These are phyloP conservation scores for Thelonectria discophora DNA, from an alignment of 2,329 filamentous ascomycete genomes.

Conservation along the genomic window DNA sequence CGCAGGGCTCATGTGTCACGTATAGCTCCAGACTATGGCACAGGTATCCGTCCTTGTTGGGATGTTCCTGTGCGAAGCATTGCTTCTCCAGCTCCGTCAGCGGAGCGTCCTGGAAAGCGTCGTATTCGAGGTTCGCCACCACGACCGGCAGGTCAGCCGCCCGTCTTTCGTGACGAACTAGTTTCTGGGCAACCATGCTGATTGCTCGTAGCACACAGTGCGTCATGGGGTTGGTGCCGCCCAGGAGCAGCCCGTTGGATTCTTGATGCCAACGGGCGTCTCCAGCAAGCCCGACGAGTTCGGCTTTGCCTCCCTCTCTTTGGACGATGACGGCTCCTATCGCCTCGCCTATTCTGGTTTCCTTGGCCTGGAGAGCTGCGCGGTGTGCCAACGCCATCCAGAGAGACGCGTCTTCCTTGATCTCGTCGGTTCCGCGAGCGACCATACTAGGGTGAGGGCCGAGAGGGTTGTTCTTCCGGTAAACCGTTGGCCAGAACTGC, in stretches of 20 bases:
- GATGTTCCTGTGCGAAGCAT: slow-evolving; percentile 71
- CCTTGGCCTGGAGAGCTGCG: slow-evolving; percentile 67
- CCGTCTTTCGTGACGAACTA: slow-evolving; percentile 64
- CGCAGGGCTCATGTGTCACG: slow-evolving; percentile 92
- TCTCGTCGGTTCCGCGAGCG: slow-evolving; percentile 72
- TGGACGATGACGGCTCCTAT: slow-evolving; percentile 82
- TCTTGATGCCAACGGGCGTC: slow-evolving; percentile 76
- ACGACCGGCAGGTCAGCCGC: slow-evolving; percentile 47
- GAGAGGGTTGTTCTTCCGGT: slow-evolving; percentile 87
- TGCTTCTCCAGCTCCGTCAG: slow-evolving; percentile 72
- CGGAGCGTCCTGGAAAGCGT: slow-evolving; percentile 73
- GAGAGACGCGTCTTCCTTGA: slow-evolving; percentile 68
- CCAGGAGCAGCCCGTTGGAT: slow-evolving; percentile 52
- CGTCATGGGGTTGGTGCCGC: slow-evolving; percentile 76
- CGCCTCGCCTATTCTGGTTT: slow-evolving; percentile 69
- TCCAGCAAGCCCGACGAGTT: slow-evolving; percentile 76
- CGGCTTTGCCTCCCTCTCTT: slow-evolving; percentile 59
- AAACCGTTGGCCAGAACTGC: slow-evolving; percentile 85
- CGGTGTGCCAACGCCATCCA: slow-evolving; percentile 75
- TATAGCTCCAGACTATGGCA: slow-evolving; percentile 95
- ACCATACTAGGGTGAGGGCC: slow-evolving; percentile 83
- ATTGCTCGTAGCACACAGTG: slow-evolving; percentile 82
- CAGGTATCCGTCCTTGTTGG: slow-evolving; percentile 82
- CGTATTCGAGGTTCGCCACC: slow-evolving; percentile 60
- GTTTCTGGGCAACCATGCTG: slow-evolving; percentile 79